Base-by-base conservation (phyloP, 352 stramenopile genomes). In the Phytophthora idaei region DNA sequence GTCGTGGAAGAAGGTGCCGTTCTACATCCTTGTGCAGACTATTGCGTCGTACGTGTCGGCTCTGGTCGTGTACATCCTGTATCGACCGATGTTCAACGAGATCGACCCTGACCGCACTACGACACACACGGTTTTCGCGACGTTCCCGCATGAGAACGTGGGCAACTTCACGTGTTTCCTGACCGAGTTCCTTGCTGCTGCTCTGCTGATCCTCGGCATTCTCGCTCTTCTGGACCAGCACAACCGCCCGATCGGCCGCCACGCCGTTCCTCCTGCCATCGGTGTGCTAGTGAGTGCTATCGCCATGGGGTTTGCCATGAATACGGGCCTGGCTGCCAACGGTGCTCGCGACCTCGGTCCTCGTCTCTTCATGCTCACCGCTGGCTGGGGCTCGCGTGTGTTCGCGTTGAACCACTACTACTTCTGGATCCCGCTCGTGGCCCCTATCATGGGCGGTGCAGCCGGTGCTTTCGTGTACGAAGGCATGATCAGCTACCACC, bases 241-340 rank as follows among this genome's bases (percentile, higher is more conserved):
- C 74, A 92, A 93, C 76, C 86, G 87, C 47, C 78, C 83, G 36
- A 83, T 84, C 2, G 74, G 83, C 36, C 84, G 82, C 31, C 76
- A 83, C 48, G 88, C 84, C 56, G 85, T 89, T 64, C 85, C 85
- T 15, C 73, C 88, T 11, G 82, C 88, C 39, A 91, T 93, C 48
- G 85, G 85, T 11, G 57, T 93, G 44, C 76, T 91, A n/a, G 74
- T 91, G 37, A 80, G 77, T 14, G 81, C 81, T 29, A 92, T 92
- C 53, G 84, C 84, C 10, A 80, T 92, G 42, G 89, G 77, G 4
- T 93, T 93, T 47, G 85, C 76, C 17, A 90, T 90, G 77, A 92
- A 93, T 79, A 93, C 85, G 42, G 85, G 85, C 11, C 90, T 92
- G 47, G 81, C 85, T 11, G 67, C 88, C 55, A 93, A 93, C 61